Conservation (phyloP, 768 basidiomycete genomes). For the Rhizopogon vulgaris region DNA sequence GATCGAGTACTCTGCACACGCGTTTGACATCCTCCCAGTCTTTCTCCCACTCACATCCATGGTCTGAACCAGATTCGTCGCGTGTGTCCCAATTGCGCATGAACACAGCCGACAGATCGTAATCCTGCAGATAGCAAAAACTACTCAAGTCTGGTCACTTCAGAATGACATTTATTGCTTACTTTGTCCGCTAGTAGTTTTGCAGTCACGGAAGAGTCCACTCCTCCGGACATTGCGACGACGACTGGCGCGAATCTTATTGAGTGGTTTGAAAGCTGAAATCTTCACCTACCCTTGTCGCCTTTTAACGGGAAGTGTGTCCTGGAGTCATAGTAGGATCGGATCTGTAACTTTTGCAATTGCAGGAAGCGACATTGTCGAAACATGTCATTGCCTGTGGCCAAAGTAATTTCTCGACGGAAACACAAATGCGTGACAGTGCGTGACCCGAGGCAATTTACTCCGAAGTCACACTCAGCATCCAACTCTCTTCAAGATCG, state of each 20-base stretch:
- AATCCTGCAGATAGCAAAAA: conserved; percentile 42
- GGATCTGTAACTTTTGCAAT: conserved; percentile 2
- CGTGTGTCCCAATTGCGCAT: conserved; percentile 96
- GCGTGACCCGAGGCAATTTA: conserved; percentile 1
- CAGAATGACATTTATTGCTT: conserved; percentile 4
- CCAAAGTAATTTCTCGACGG: not conserved
- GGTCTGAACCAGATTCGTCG: conserved; percentile 72
- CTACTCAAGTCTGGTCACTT: not conserved
- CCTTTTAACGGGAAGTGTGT: conserved; percentile 16
- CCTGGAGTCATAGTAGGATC: conserved; percentile 11
- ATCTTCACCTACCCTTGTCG: conserved; percentile 18
- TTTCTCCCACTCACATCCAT: conserved; percentile 93
- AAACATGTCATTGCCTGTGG: not conserved
- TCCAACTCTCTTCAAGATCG: not conserved
- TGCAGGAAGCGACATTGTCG: conserved; percentile 6
- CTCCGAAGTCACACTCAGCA: not conserved
- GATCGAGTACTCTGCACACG: conserved; percentile 67
- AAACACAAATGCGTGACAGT: conserved; percentile 1
- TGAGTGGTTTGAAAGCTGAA: not conserved
- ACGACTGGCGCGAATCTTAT: conserved; percentile 47
- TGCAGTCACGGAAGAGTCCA: conserved; percentile 91
- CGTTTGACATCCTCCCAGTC: conserved; percentile 89
- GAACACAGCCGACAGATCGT: conserved; percentile 80
- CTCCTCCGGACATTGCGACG: conserved; percentile 92
- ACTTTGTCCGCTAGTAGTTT: conserved; percentile 66